phyloP scores from a whole-genome alignment of 1,139 yeast species.

The Taphrina communis region DNA sequence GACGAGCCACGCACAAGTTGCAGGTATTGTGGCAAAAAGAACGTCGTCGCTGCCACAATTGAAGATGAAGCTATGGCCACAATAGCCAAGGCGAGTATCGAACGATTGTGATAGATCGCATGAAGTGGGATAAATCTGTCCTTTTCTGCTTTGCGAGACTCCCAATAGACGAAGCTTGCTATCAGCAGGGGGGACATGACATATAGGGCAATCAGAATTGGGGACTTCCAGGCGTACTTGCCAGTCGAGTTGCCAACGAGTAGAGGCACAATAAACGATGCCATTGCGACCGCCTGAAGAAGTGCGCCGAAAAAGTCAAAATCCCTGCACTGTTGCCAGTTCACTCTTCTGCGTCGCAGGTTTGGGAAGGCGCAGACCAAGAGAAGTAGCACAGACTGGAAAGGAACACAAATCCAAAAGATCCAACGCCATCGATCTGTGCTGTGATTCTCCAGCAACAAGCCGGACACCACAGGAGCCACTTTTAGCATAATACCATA shows the following conservation, averaged over 20 bases:
- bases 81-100: conserved; percentile 13
- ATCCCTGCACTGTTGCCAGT: conserved; percentile 25
- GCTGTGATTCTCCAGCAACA: conserved; percentile 16
- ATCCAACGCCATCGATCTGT: conserved; percentile 30
- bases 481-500: conserved; percentile 38
- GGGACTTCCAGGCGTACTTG: conserved; percentile 9
- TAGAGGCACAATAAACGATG: conserved; percentile 18
- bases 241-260: conserved; percentile 22
- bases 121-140: conserved; percentile 17
- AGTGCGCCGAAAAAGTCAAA: conserved; percentile 17
- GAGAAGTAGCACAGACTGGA: conserved; percentile 11
- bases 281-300: conserved; percentile 20
- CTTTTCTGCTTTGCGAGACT: conserved; percentile 7
- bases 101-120: conserved; percentile 19
- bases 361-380: conserved; percentile 25
- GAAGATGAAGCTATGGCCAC: conserved; percentile 14
- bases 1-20: conserved; percentile 27
- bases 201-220: conserved; percentile 20
- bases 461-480: conserved; percentile 30
- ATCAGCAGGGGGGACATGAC: conserved; percentile 12
- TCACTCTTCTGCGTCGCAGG: conserved; percentile 13
- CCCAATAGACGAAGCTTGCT: conserved; percentile 21
- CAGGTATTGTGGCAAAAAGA: conserved; percentile 32
- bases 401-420: conserved; percentile 33
- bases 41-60: conserved; percentile 18